Evolutionary conservation across 108 stramenopile species (phyloP), one percentile per base, ranked within the genome.

Genomic region (Cyclotella choctawhatcheeana): DNA sequence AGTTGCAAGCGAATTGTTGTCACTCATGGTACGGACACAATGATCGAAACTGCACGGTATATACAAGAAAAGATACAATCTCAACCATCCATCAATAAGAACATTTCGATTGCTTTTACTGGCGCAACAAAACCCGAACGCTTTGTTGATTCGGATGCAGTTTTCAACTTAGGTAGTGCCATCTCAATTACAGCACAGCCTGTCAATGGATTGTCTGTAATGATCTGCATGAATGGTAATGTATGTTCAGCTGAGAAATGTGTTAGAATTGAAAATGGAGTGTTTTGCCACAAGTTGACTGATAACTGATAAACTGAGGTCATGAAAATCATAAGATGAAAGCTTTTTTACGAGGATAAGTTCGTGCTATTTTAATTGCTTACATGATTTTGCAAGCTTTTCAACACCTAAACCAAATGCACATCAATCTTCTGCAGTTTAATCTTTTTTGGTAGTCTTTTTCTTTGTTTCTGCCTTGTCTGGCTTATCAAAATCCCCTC

Each of bases 401-500:
- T n/a, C n/a, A n/a, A n/a, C n/a, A n/a, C n/a, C n/a, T n/a, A 22
- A 52, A 21, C 10, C 21, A 52, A n/a, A 21, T 32, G 16, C 47
- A 33, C 5, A 25, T 34, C 31, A 62, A 37, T 64, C 45, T 30
- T 30, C 48, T 30, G 47, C 48, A 3, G 8, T 40, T 40, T 12
- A 8, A 8, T 40, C 12, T 40, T 3, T 12, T 2, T 12, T 17
- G 48, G 33, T 44, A n/a, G 58, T 63, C 24, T 21, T 68, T 20
- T 58, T 51, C 63, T 58, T 47, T 20, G 44, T 37, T 64, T 61
- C 54, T 18, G 37, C 40, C 69, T 59, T 71, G 30, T 33, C 64
- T 6, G 48, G 44, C 70, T 81, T 77, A 22, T 91, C 85, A 61
- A 82, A 90, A 54, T 97, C 85, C 13, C 88, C 86, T 0, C 67